A percentile compares a stretch with the other conserved stretches of the same genome.
Conservation (phyloP, 2,329 filamentous ascomycete genomes). For the Aspergillus terreus region DNA sequence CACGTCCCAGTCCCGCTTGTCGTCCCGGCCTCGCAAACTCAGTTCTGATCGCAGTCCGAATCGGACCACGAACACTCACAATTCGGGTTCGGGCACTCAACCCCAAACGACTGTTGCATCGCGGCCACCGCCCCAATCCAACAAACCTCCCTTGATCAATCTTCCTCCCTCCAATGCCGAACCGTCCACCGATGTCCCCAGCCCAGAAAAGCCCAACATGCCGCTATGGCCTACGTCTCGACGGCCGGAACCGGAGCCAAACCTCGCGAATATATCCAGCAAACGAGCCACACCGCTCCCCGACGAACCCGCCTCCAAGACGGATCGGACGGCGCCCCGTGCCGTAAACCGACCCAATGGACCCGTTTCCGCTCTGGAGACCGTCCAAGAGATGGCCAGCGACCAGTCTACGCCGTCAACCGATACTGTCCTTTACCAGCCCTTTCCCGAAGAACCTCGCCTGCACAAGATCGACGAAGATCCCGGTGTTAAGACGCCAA, state of each 20-base stretch:
- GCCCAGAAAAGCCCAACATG: slow-evolving; percentile 60
- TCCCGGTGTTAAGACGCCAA: slow-evolving; percentile 39
- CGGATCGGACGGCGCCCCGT: slow-evolving; percentile 41
- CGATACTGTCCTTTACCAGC: slow-evolving; percentile 38
- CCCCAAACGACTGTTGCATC: slow-evolving; percentile 62
- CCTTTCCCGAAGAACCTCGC: slow-evolving; percentile 32
- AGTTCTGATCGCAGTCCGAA: slow-evolving; percentile 65
- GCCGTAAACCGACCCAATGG: slow-evolving; percentile 58
- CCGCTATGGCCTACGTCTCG: slow-evolving; percentile 30
- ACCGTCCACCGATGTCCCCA: slow-evolving; percentile 56
- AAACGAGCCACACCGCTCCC: slow-evolving; percentile 26
- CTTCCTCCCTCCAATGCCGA: slow-evolving; percentile 56
- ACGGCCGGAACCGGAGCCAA: slow-evolving; percentile 27
- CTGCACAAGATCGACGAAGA: slow-evolving; percentile 35
- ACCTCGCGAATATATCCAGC: slow-evolving; percentile 35
- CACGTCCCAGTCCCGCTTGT: slow-evolving; percentile 29
- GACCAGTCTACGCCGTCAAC: slow-evolving; percentile 65
- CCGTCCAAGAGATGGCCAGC: slow-evolving; percentile 80
- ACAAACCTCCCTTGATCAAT: slow-evolving; percentile 60
- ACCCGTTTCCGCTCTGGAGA: slow-evolving; percentile 68
- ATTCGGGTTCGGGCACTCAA: slow-evolving; percentile 33
- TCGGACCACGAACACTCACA: slow-evolving; percentile 46
- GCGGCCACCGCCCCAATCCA: slow-evolving; percentile 65
- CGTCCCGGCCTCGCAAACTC: slow-evolving; percentile 60
- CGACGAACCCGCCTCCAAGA: slow-evolving; percentile 26